Conservation (phyloP, 345 rosid genomes). For the Gossypium raimondii region DNA sequence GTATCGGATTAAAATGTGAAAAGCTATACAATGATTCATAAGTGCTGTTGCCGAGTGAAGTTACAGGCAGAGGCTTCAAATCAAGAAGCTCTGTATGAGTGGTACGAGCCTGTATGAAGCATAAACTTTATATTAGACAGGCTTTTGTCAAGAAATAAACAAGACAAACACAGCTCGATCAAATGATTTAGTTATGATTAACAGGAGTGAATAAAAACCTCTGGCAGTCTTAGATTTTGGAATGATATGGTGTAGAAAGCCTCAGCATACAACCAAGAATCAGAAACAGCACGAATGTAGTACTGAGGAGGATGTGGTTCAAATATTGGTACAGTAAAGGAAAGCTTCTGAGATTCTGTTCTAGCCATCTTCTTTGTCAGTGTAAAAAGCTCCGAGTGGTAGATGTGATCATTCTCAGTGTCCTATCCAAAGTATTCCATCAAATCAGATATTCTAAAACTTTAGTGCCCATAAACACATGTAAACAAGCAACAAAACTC, state of each 20-base stretch:
- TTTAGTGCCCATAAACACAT: background rate
- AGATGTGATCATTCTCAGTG: constrained; percentile 92
- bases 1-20: constrained; percentile 98
- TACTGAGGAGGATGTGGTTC: constrained; percentile 99
- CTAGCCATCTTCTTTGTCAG: constrained; percentile 83
- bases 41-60: constrained; percentile 61
- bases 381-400: constrained; percentile 91
- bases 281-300: constrained; percentile 92
- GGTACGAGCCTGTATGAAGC: constrained; percentile 61
- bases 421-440: constrained; percentile 50
- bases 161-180: constrained; percentile 3
- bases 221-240: constrained; percentile 79
- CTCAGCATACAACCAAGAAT: constrained; percentile 97
- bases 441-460: constrained; percentile 7
- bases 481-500: background rate
- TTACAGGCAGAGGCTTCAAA: constrained; percentile 90
- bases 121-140: constrained; percentile 20
- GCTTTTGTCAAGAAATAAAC: background rate
- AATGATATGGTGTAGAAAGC: constrained; percentile 87
- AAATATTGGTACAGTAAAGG: constrained; percentile 92
- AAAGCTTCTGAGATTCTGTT: constrained; percentile 85
- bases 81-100: constrained; percentile 92
- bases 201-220: constrained; percentile 40
- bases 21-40: constrained; percentile 79
- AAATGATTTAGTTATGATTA: background rate